Percentiles rank a stretch among this genome's conserved stretches.
These are phyloP conservation scores for Cryptococcus sp. DNA, from an alignment of 1,284 basidiomycete species.

Conservation along the genomic window DNA sequence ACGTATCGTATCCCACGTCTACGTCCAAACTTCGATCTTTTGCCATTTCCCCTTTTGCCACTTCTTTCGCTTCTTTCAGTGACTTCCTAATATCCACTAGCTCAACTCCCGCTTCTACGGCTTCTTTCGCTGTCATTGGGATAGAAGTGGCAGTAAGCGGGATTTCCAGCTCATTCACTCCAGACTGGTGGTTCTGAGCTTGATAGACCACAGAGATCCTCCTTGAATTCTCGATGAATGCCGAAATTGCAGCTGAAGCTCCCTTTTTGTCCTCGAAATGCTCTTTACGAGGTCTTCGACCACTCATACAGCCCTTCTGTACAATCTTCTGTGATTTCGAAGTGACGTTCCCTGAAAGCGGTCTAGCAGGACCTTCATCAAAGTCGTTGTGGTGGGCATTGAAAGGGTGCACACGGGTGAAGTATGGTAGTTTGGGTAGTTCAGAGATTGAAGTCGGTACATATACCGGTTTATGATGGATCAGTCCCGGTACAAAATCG, in stretches of 20 bases:
- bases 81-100: neutral
- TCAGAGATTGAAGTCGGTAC: constrained; percentile 2
- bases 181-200: neutral
- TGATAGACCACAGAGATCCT: constrained; percentile 3
- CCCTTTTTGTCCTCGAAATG: constrained; percentile 14
- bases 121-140: neutral
- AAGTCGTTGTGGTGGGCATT: neutral
- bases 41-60: neutral
- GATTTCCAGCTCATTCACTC: neutral
- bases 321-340: constrained; percentile 4
- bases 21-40: neutral
- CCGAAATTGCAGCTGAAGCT: constrained; percentile 20
- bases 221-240: constrained; percentile 19
- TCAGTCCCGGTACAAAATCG: constrained; percentile 35
- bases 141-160: neutral
- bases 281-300: constrained; percentile 15
- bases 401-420: neutral
- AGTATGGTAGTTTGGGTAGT: constrained; percentile 10
- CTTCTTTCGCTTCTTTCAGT: neutral
- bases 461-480: constrained; percentile 18
- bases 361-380: neutral
- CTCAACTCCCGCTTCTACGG: neutral
- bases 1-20: neutral
- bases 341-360: constrained; percentile 2
- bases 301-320: constrained; percentile 7